Percentiles rank a stretch among this genome's conserved stretches.
Evolutionary conservation across 2,329 filamentous ascomycete genomes (phyloP).

Genomic region (Trichoderma sp.): DNA sequence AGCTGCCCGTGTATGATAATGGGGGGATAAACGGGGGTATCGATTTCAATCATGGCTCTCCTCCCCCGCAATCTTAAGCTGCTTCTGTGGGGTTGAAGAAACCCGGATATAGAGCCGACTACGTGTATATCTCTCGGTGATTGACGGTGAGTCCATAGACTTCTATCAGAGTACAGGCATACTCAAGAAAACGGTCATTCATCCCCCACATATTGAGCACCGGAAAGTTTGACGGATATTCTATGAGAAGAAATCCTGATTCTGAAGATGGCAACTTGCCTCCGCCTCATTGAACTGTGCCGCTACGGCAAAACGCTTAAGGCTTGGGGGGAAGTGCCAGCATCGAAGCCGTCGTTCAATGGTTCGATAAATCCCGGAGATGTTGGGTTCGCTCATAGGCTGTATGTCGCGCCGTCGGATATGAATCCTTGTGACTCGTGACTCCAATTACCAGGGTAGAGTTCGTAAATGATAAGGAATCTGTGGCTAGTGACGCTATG

Average conservation of each 20-base stretch:
- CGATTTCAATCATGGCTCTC: not conserved
- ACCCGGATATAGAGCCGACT: not conserved
- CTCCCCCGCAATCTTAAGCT: constrained; percentile 7
- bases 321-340: not conserved
- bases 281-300: not conserved
- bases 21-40: constrained; percentile 1
- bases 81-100: constrained; percentile 2
- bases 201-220: not conserved
- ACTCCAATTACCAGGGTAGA: not conserved
- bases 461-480: not conserved
- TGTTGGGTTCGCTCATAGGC: not conserved
- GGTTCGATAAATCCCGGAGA: not conserved
- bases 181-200: not conserved
- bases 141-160: not conserved
- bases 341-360: not conserved
- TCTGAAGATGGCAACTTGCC: not conserved
- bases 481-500: not conserved
- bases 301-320: not conserved
- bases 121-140: not conserved
- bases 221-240: not conserved
- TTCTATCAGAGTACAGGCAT: not conserved
- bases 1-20: not conserved
- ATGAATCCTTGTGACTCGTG: not conserved
- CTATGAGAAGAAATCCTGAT: not conserved
- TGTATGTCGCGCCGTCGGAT: not conserved